Conservation (phyloP, 1,139 yeast species). For the Starmera stellimalicola region DNA sequence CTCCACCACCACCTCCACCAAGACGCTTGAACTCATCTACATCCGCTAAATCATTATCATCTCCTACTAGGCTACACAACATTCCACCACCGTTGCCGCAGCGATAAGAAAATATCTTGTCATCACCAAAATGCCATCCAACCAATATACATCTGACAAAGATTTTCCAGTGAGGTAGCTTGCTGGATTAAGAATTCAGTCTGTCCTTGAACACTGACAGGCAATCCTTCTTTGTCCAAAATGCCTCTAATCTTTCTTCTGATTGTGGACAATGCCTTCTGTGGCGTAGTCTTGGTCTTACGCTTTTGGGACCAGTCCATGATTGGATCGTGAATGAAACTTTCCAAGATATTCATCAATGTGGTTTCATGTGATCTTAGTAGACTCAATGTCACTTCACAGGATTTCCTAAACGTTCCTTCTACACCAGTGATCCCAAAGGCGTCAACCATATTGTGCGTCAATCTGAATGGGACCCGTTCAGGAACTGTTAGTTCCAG, state of each 20-base stretch:
- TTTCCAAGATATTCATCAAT: constrained; percentile 83
- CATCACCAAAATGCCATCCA: constrained; percentile 73
- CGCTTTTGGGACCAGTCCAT: constrained; percentile 49
- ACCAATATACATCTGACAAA: constrained; percentile 87
- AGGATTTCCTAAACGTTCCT: constrained; percentile 76
- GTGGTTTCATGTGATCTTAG: constrained; percentile 79
- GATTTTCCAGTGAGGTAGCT: constrained; percentile 62
- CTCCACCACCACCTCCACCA: constrained; percentile 6
- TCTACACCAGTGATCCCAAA: constrained; percentile 88
- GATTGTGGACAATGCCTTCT: constrained; percentile 64
- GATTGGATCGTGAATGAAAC: constrained; percentile 87
- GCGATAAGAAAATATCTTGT: background rate
- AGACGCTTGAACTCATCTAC: constrained; percentile 2
- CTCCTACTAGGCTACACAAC: background rate
- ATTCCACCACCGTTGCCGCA: background rate
- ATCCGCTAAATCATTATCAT: background rate
- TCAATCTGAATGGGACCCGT: constrained; percentile 85
- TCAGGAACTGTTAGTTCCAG: constrained; percentile 53
- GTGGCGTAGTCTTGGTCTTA: constrained; percentile 33
- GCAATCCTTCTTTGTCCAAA: constrained; percentile 71
- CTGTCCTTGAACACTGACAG: constrained; percentile 87
- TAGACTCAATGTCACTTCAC: constrained; percentile 74
- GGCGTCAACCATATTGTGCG: constrained; percentile 84
- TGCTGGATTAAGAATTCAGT: constrained; percentile 84
- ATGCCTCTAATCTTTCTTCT: constrained; percentile 81